phyloP scores from a whole-genome alignment of 2,329 filamentous ascomycete species.

The Penicillium sclerotigenum region DNA sequence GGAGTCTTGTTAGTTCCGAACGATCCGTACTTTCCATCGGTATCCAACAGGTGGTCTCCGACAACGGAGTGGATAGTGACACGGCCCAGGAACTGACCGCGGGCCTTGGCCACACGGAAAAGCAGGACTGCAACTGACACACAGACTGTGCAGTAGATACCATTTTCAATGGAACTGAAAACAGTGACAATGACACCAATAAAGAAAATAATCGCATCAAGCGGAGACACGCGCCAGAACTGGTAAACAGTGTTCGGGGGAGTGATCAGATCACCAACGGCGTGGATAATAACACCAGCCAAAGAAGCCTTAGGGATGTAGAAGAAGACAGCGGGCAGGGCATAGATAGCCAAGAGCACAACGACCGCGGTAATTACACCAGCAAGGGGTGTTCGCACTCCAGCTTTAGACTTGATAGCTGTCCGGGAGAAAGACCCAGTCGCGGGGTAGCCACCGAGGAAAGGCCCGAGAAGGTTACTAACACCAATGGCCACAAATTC shows the following conservation, averaged over 20 bases:
- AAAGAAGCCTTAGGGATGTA: slow-evolving; percentile 83
- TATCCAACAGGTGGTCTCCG: slow-evolving; percentile 68
- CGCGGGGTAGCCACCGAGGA: slow-evolving; percentile 85
- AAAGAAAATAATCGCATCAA: slow-evolving; percentile 92
- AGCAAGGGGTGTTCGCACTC: slow-evolving; percentile 84
- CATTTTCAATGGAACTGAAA: slow-evolving; percentile 84
- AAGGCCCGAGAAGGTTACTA: slow-evolving; percentile 83
- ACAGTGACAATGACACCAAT: slow-evolving; percentile 86
- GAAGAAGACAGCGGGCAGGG: slow-evolving; percentile 82
- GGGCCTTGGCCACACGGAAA: slow-evolving; percentile 78
- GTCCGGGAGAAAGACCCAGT: slow-evolving; percentile 96
- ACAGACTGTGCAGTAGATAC: slow-evolving; percentile 82
- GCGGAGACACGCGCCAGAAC: slow-evolving; percentile 88
- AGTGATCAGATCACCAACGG: slow-evolving; percentile 87
- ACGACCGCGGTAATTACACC: slow-evolving; percentile 83
- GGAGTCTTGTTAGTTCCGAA: slow-evolving; percentile 38
- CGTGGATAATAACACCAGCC: slow-evolving; percentile 90
- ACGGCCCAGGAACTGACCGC: slow-evolving; percentile 77
- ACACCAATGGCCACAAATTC: slow-evolving; percentile 93
- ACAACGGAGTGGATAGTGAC: slow-evolving; percentile 81
- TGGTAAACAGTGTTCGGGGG: slow-evolving; percentile 88
- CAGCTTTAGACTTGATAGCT: slow-evolving; percentile 95
- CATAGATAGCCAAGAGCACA: slow-evolving; percentile 86
- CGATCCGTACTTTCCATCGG: slow-evolving; percentile 60
- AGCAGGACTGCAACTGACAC: slow-evolving; percentile 75